Conservation (phyloP, 2,329 filamentous ascomycete species). For the Penicillium sp. region DNA sequence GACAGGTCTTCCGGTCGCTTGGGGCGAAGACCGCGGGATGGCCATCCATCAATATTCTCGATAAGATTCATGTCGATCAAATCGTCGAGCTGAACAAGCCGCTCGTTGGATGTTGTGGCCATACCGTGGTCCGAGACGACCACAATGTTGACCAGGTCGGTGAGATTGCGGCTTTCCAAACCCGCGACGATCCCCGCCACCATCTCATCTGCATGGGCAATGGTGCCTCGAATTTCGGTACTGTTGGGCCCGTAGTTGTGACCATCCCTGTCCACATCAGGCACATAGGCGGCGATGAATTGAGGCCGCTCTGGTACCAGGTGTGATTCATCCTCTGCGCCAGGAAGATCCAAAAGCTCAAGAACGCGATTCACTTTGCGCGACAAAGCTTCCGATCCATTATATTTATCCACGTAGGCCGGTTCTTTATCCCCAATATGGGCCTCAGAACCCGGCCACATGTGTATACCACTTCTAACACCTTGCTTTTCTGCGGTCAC, state of each 20-base stretch:
- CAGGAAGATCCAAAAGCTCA: slow-evolving; percentile 77
- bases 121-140: slow-evolving; percentile 98
- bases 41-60: slow-evolving; percentile 89
- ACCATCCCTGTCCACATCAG: slow-evolving; percentile 81
- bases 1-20: slow-evolving; percentile 64
- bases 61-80: slow-evolving; percentile 73
- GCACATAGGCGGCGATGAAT: slow-evolving; percentile 90
- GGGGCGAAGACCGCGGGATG: slow-evolving; percentile 79
- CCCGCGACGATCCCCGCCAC: slow-evolving; percentile 70
- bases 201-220: slow-evolving; percentile 76
- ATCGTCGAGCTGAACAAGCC: slow-evolving; percentile 86
- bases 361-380: slow-evolving; percentile 76
- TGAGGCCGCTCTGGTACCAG: slow-evolving; percentile 65
- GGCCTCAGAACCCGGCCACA: slow-evolving; percentile 97
- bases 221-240: slow-evolving; percentile 78
- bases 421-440: slow-evolving; percentile 71
- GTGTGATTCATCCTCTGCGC: slow-evolving; percentile 56
- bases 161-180: slow-evolving; percentile 75
- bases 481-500: slow-evolving; percentile 81
- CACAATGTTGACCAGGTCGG: slow-evolving; percentile 83
- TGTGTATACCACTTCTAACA: slow-evolving; percentile 78
- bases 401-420: slow-evolving; percentile 77
- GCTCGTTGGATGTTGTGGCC: slow-evolving; percentile 79
- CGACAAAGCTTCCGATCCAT: slow-evolving; percentile 67
- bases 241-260: slow-evolving; percentile 91